A percentile compares a stretch with the other conserved stretches of the same genome.
These are phyloP conservation scores for Dianthus caryophyllus DNA, from an alignment of 148 eudicot species.

Conservation along the genomic window DNA sequence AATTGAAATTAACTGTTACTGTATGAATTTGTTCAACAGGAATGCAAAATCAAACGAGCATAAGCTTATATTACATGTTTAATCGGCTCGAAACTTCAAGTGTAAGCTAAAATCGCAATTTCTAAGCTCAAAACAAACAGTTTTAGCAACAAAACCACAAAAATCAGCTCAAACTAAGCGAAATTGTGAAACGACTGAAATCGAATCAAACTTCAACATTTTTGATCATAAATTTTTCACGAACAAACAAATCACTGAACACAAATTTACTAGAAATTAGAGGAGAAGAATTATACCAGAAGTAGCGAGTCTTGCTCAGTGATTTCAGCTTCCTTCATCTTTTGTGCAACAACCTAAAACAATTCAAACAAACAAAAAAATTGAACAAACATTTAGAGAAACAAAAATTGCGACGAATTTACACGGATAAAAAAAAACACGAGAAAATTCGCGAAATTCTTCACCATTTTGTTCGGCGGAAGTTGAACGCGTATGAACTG, in stretches of 20 bases:
- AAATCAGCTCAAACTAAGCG: background rate
- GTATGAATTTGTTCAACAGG: background rate
- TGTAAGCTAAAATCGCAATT: background rate
- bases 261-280: background rate
- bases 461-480: slow-evolving; percentile 14
- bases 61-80: background rate
- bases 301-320: slow-evolving; percentile 92
- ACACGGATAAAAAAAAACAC: background rate
- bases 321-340: slow-evolving; percentile 74
- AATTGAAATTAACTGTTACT: background rate
- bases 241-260: background rate
- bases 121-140: background rate
- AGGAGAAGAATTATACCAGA: slow-evolving; percentile 37
- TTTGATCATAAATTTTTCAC: background rate
- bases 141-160: background rate
- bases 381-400: no score
- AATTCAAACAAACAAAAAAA: background rate
- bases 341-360: slow-evolving; percentile 65
- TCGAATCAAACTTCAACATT: background rate
- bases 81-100: background rate
- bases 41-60: background rate
- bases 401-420: background rate
- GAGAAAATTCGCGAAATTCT: background rate
- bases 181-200: background rate
- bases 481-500: background rate